Percentiles rank a stretch among this genome's conserved stretches.
These are phyloP conservation scores for Yamadazyma kitorensis DNA, from an alignment of 805 yeast genomes.

Conservation along the genomic window DNA sequence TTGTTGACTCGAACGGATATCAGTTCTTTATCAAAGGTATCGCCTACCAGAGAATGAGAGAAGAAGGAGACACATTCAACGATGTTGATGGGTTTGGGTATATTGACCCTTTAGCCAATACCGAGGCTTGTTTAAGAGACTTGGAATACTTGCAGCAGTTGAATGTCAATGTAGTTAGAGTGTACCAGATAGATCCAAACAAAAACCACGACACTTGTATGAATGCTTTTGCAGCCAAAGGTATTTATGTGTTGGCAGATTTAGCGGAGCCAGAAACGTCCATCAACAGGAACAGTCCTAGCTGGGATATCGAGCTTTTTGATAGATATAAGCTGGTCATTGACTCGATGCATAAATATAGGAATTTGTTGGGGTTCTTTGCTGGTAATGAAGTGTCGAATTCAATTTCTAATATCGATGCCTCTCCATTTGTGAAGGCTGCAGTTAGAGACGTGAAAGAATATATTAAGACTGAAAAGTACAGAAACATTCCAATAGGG, in stretches of 20 bases:
- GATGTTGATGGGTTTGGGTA: conserved; percentile 24
- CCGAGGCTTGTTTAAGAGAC: conserved; percentile 71
- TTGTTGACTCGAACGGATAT: conserved; percentile 68
- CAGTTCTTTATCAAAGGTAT: conserved; percentile 88
- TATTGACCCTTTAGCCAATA: conserved; percentile 78
- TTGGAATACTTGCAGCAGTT: conserved; percentile 69
- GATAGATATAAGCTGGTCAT: conserved; percentile 32
- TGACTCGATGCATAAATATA: conserved; percentile 28
- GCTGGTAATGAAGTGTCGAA: conserved; percentile 43
- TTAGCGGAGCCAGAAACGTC: conserved; percentile 35
- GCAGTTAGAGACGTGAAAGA: conserved; percentile 32
- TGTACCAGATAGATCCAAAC: conserved; percentile 77
- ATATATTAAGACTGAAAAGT: conserved; percentile 24
- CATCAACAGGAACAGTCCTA: conserved; percentile 29
- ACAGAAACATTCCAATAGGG: conserved; percentile 40
- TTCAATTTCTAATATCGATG: conserved; percentile 21
- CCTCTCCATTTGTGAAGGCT: conserved; percentile 36
- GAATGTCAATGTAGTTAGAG: conserved; percentile 76
- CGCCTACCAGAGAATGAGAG: conserved; percentile 77
- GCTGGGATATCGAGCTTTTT: conserved; percentile 32
- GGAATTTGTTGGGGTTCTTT: conserved; percentile 37
- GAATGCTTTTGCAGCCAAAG: conserved; percentile 48
- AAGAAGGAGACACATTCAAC: conserved; percentile 31
- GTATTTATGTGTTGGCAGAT: conserved; percentile 36
- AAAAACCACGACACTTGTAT: conserved; percentile 76